Conservation (phyloP, 805 yeast genomes). For the Pachysolen tannophilus region DNA sequence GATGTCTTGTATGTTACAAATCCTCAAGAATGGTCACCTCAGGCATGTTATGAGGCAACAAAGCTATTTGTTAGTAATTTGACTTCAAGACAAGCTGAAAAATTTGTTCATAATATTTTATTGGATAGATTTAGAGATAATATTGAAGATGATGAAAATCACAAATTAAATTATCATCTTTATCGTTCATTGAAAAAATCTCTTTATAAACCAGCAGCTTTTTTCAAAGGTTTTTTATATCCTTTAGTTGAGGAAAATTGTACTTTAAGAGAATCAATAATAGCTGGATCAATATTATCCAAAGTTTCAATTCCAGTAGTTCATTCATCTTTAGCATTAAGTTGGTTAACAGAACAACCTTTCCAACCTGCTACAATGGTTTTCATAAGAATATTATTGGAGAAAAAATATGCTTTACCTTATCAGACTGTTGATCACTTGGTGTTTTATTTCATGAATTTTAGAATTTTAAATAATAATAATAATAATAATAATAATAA, state of each 20-base stretch:
- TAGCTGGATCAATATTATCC: constrained; percentile 84
- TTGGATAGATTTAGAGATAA: constrained; percentile 65
- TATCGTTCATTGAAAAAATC: constrained; percentile 90
- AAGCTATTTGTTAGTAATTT: constrained; percentile 87
- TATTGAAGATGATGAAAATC: constrained; percentile 68
- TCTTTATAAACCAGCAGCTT: constrained; percentile 94
- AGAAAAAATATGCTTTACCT: constrained; percentile 94
- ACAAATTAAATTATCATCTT: constrained; percentile 81
- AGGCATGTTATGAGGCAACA: constrained; percentile 91
- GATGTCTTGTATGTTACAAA: constrained; percentile 88
- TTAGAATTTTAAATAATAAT: constrained; percentile 49
- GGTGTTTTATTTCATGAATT: constrained; percentile 90
- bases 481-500: constrained; percentile 26
- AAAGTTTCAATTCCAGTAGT: constrained; percentile 90
- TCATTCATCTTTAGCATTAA: constrained; percentile 93
- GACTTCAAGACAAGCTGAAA: constrained; percentile 81
- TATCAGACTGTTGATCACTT: constrained; percentile 92
- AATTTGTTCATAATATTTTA: constrained; percentile 60
- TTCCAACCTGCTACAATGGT: constrained; percentile 86
- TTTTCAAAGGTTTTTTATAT: constrained; percentile 91
- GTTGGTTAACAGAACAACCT: constrained; percentile 74
- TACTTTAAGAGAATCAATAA: constrained; percentile 87
- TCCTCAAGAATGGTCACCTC: constrained; percentile 93
- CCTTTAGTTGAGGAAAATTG: constrained; percentile 88
- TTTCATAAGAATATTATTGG: constrained; percentile 81